Percentiles rank a stretch among this genome's conserved stretches.
phyloP scores from a whole-genome alignment of 768 basidiomycete genomes.

The Tricholoma bakamatsutake region DNA sequence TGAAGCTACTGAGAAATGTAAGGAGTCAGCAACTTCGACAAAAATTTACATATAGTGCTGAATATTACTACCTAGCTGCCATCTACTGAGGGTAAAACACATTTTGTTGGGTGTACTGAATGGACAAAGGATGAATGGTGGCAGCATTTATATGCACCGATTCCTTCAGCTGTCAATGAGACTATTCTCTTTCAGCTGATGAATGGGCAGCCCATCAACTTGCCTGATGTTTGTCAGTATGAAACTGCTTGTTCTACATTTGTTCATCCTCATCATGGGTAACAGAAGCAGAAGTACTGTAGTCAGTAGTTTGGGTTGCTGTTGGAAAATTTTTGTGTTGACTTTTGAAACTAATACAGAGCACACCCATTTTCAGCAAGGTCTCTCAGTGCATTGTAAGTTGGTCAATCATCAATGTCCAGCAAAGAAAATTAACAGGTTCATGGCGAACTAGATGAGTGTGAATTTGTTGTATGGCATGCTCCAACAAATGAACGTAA shows the following conservation, averaged over 20 bases:
- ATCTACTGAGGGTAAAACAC: neutral
- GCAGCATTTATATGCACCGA: no score
- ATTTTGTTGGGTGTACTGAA: neutral
- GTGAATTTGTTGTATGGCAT: no score
- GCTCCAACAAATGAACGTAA: no score
- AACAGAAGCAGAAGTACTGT: neutral
- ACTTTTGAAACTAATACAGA: neutral
- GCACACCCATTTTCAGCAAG: no score
- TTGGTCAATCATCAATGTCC: no score
- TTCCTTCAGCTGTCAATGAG: neutral
- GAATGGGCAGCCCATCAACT: no score
- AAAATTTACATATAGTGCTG: neutral
- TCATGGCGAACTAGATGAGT: neutral
- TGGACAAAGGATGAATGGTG: neutral
- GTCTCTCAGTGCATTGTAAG: no score
- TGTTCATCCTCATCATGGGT: no score
- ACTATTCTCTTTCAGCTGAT: neutral
- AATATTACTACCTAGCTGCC: neutral
- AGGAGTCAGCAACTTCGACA: neutral
- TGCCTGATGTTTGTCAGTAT: no score
- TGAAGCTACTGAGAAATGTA: neutral
- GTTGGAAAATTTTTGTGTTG: neutral
- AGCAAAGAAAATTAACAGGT: neutral
- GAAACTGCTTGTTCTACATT: no score
- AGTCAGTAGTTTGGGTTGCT: no score